phyloP scores from a whole-genome alignment of 2,329 filamentous ascomycete genomes.

The Penicillium corylophilum region DNA sequence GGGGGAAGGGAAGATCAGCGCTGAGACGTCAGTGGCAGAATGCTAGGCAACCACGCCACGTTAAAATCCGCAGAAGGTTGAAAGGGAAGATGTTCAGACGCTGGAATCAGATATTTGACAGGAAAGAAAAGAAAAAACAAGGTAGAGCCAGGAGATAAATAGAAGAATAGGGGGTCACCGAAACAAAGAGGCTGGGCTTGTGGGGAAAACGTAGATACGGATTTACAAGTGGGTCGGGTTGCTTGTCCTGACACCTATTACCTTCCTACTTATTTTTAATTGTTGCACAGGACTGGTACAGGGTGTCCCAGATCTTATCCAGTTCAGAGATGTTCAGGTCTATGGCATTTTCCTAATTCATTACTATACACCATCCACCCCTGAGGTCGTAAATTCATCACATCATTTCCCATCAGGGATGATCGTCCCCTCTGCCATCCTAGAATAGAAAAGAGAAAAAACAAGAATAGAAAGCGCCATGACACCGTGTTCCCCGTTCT shows the following conservation, averaged over 20 bases:
- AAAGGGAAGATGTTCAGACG: background rate
- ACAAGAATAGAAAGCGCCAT: background rate
- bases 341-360: background rate
- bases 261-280: too few species aligned
- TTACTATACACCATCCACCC: background rate
- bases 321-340: background rate
- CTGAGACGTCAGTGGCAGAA: constrained; percentile 7
- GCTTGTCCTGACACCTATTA: background rate
- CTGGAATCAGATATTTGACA: background rate
- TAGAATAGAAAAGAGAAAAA: background rate
- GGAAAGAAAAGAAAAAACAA: constrained; percentile 7
- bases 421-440: background rate
- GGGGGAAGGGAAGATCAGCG: constrained; percentile 13
- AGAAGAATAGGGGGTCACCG: constrained; percentile 3
- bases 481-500: constrained; percentile 10
- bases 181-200: constrained; percentile 21
- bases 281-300: too few species aligned
- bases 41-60: background rate
- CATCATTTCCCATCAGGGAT: background rate
- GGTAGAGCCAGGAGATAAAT: constrained; percentile 1
- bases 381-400: background rate
- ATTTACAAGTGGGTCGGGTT: background rate
- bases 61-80: background rate
- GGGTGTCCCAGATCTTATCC: background rate
- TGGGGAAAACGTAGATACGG: constrained; percentile 5